These are phyloP conservation scores for Seminavis robusta DNA, from an alignment of 108 stramenopile species.

Conservation along the genomic window DNA sequence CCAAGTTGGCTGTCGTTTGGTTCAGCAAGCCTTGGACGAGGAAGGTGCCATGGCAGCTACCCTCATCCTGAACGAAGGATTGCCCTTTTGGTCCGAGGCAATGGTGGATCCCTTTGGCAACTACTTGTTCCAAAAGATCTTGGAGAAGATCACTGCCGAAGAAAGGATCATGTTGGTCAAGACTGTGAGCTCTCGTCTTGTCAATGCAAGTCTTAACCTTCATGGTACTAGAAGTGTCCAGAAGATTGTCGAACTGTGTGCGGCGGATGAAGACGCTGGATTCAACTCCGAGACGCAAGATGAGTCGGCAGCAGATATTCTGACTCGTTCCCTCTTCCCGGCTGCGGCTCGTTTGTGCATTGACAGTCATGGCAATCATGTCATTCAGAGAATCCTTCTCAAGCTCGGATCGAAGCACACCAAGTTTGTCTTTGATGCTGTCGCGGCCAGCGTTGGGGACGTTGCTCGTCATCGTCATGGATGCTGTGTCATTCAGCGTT, in stretches of 20 bases:
- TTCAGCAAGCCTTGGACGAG: slow-evolving; percentile 95
- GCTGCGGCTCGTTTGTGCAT: slow-evolving; percentile 93
- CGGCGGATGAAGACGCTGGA: slow-evolving; percentile 56
- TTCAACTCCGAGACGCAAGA: slow-evolving; percentile 11
- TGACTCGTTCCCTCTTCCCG: slow-evolving; percentile 79
- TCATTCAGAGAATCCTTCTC: slow-evolving; percentile 92
- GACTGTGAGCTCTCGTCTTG: slow-evolving; percentile 82
- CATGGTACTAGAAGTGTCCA: slow-evolving; percentile 97
- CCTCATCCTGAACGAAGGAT: slow-evolving; percentile 90
- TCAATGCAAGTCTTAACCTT: slow-evolving; percentile 92
- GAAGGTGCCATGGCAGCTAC: slow-evolving; percentile 88
- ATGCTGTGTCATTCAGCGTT: slow-evolving; percentile 97
- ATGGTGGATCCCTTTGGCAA: slow-evolving; percentile 98
- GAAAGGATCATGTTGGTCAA: slow-evolving; percentile 85
- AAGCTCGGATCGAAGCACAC: slow-evolving; percentile 89
- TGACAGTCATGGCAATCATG: slow-evolving; percentile 98
- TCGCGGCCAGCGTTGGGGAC: slow-evolving; percentile 84
- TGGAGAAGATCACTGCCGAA: slow-evolving; percentile 85
- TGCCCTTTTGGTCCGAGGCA: slow-evolving; percentile 90
- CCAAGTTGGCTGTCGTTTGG: slow-evolving; percentile 94
- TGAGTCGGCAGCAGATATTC: slow-evolving; percentile 73
- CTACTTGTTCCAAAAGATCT: slow-evolving; percentile 97
- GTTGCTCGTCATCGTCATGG: slow-evolving; percentile 98
- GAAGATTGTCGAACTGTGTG: slow-evolving; percentile 94
- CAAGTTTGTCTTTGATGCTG: slow-evolving; percentile 92